Percentiles rank a stretch among this genome's conserved stretches.
phyloP scores from a whole-genome alignment of 179 eudicot species.

The Dionaea muscipula region DNA sequence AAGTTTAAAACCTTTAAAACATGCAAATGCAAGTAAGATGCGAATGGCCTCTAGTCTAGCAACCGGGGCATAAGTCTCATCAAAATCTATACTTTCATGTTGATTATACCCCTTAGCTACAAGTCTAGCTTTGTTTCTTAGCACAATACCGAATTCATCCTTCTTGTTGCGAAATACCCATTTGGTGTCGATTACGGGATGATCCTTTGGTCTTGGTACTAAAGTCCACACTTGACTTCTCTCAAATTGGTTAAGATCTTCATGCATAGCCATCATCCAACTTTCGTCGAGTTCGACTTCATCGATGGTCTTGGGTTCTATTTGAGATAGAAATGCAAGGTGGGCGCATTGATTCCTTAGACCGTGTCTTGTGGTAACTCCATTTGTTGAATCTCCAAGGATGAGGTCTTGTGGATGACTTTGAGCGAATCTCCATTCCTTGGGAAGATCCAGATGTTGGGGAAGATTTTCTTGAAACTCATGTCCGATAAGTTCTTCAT shows the following conservation, averaged over 20 bases:
- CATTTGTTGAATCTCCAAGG: background rate
- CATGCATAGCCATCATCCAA: background rate
- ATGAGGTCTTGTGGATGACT: background rate
- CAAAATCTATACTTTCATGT: slow-evolving; percentile 5
- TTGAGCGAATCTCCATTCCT: background rate
- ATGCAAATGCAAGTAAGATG: background rate
- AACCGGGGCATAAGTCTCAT: slow-evolving; percentile 4
- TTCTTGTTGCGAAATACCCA: background rate
- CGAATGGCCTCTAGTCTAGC: slow-evolving; percentile 4
- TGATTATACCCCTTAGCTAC: slow-evolving; percentile 7
- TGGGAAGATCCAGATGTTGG: background rate
- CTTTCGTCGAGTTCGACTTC: background rate
- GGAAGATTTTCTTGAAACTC: background rate
- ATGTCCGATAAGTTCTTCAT: background rate
- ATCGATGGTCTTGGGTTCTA: background rate
- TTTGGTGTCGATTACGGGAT: background rate
- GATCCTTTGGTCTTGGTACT: background rate
- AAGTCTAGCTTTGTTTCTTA: slow-evolving; percentile 10
- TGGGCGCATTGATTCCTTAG: background rate
- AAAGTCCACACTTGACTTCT: slow-evolving; percentile 4
- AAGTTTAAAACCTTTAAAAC: background rate
- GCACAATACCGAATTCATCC: background rate
- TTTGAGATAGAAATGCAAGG: background rate
- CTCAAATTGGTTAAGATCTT: background rate
- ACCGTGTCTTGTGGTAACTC: background rate